These are phyloP conservation scores for Arthrobotrys sphaeroides DNA, from an alignment of 2,329 filamentous ascomycete species.

Conservation along the genomic window DNA sequence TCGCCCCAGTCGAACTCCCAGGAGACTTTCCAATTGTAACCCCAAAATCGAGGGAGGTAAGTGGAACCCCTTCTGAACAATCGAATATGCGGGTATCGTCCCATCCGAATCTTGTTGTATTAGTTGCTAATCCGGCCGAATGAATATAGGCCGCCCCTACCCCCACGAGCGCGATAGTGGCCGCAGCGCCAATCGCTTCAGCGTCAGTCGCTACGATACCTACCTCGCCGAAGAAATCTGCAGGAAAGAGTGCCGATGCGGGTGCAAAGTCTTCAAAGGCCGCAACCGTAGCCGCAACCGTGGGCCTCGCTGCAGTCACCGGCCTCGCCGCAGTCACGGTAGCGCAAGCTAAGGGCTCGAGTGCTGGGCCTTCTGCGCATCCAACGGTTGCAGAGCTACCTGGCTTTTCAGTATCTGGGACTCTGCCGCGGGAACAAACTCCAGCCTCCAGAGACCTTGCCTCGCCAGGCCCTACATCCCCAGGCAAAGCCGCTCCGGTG, in stretches of 20 bases:
- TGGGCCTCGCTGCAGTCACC: no score
- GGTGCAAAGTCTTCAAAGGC: background rate
- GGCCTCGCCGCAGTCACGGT: no score
- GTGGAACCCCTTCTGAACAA: background rate
- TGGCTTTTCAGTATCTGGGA: conserved; percentile 7
- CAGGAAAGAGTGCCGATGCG: background rate
- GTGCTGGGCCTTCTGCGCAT: background rate
- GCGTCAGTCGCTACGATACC: background rate
- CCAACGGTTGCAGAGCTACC: conserved; percentile 11
- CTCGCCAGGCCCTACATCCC: background rate
- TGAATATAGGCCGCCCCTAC: background rate
- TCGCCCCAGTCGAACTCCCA: conserved; percentile 3
- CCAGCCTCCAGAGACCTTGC: background rate
- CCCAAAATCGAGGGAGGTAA: background rate
- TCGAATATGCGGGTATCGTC: background rate
- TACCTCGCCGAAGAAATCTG: background rate
- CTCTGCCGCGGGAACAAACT: background rate
- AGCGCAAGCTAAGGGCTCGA: background rate
- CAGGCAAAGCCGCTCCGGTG: background rate
- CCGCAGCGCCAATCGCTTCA: background rate
- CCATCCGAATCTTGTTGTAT: background rate
- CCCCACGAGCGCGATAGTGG: background rate
- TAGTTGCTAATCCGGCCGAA: background rate
- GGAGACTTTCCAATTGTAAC: no score
- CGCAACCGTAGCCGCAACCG: background rate